Conservation (phyloP, 2,329 filamentous ascomycete genomes). For the Diaporthe ilicicola region DNA sequence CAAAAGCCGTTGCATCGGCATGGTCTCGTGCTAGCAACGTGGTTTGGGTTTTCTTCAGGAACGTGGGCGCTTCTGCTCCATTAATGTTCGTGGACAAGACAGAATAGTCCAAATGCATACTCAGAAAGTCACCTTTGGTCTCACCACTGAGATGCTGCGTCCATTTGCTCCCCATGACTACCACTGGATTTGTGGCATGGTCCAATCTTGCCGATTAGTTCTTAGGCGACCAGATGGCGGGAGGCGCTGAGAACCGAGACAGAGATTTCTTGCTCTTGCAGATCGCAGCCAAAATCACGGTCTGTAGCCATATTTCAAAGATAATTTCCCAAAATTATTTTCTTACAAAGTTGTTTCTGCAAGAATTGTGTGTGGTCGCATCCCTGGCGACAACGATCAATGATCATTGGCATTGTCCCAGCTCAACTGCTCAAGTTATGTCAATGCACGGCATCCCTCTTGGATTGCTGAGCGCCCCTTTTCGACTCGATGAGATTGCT, state of each 20-base stretch:
- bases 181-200: background rate
- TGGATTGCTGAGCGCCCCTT: background rate
- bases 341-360: background rate
- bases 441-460: background rate
- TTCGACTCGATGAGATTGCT: background rate
- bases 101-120: background rate
- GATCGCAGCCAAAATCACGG: background rate
- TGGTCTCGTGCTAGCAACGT: background rate
- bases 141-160: background rate
- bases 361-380: background rate
- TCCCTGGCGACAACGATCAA: background rate
- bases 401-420: no score
- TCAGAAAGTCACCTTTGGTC: background rate
- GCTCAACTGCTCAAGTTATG: rapidly evolving
- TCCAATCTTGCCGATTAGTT: background rate
- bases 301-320: background rate
- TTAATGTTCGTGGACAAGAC: background rate
- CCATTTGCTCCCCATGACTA: background rate
- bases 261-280: background rate
- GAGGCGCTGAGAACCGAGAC: background rate
- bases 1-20: background rate
- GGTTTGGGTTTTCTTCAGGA: background rate
- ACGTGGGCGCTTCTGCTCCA: background rate
- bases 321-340: background rate
- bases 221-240: background rate